These are phyloP conservation scores for Capsicum chinense DNA, from an alignment of 257 asterid genomes.

Conservation along the genomic window DNA sequence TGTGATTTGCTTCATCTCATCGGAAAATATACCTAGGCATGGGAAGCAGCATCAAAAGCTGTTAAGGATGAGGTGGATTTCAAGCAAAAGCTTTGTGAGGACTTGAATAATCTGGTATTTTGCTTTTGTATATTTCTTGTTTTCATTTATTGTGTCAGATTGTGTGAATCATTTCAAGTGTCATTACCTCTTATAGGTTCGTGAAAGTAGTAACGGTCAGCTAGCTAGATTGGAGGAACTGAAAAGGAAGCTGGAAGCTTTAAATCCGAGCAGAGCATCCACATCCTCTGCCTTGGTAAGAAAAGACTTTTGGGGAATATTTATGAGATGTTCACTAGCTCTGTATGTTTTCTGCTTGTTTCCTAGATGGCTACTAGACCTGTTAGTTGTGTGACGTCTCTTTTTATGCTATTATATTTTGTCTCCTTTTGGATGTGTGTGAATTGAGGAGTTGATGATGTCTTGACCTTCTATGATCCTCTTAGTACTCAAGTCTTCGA, in stretches of 20 bases:
- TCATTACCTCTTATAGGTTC: slow-evolving; percentile 59
- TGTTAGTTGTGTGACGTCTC: background rate
- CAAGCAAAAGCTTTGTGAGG: slow-evolving; percentile 77
- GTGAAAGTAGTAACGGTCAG: slow-evolving; percentile 78
- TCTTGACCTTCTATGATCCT: slow-evolving; percentile 14
- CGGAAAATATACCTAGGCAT: slow-evolving; percentile 49
- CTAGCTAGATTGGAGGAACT: slow-evolving; percentile 83
- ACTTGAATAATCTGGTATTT: slow-evolving; percentile 67
- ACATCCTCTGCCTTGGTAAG: slow-evolving; percentile 53
- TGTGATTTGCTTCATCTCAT: slow-evolving; percentile 14
- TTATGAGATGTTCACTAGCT: background rate
- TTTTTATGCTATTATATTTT: background rate
- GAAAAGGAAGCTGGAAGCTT: slow-evolving; percentile 85
- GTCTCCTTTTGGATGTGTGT: background rate
- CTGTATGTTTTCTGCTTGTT: background rate
- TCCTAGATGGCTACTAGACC: slow-evolving; percentile 20
- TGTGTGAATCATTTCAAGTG: slow-evolving; percentile 25
- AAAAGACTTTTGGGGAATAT: slow-evolving; percentile 11
- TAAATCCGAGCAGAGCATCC: slow-evolving; percentile 83
- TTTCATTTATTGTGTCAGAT: slow-evolving; percentile 15
- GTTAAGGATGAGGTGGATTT: slow-evolving; percentile 79
- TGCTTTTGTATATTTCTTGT: slow-evolving; percentile 27
- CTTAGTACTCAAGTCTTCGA: background rate
- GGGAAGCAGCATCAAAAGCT: slow-evolving; percentile 75
- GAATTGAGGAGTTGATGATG: background rate